Percentiles rank a stretch among this genome's conserved stretches.
phyloP scores from a whole-genome alignment of 192 early-diverging fungal species.

The Gryganskiella cystojenkinii region DNA sequence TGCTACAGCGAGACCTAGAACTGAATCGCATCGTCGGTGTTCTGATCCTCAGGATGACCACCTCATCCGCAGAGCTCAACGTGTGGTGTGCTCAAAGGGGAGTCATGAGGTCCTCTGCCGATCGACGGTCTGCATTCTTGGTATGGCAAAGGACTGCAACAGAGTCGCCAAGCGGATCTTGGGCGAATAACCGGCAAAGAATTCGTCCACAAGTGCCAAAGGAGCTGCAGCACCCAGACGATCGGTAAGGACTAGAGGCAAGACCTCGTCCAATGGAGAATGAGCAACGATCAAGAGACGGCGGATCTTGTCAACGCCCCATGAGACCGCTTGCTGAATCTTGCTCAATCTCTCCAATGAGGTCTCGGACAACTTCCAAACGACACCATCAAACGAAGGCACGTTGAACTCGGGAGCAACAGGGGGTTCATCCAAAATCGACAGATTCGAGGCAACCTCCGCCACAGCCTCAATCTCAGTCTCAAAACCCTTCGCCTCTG shows the following conservation, averaged over 20 bases:
- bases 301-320: constrained; percentile 41
- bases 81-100: constrained; percentile 36
- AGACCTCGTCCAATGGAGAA: constrained; percentile 5
- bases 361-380: constrained; percentile 26
- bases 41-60: background rate
- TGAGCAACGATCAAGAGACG: constrained; percentile 36
- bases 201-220: constrained; percentile 15
- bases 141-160: constrained; percentile 52
- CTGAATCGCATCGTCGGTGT: constrained; percentile 14
- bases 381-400: constrained; percentile 20
- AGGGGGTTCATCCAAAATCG: background rate
- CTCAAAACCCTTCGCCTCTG: background rate
- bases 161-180: constrained; percentile 52
- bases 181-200: constrained; percentile 32
- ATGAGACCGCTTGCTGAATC: constrained; percentile 29
- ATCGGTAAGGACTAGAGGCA: background rate
- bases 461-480: background rate
- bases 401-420: constrained; percentile 15
- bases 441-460: background rate
- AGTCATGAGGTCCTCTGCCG: constrained; percentile 36
- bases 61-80: background rate
- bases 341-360: constrained; percentile 7
- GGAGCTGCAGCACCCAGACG: constrained; percentile 4
- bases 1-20: constrained; percentile 21
- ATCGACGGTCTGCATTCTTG: constrained; percentile 49